Evolutionary conservation across 129 eudicot genomes (phyloP).

Genomic region (Gnaphalium uliginosum): DNA sequence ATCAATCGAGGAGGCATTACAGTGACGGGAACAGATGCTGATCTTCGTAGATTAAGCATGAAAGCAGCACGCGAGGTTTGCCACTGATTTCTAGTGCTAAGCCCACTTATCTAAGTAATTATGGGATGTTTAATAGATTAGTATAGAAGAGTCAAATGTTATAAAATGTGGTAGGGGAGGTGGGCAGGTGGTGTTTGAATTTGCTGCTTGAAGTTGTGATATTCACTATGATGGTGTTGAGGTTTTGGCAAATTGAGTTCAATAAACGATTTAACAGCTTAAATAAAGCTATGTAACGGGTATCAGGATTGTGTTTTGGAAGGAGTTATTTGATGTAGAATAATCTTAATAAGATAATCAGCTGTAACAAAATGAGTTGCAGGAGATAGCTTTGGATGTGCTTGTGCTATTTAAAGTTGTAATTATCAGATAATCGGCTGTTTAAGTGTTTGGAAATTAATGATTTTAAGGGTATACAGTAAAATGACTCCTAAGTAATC

Average conservation of each 20-base stretch:
- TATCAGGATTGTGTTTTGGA: background rate
- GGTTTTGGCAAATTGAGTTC: background rate
- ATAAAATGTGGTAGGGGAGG: background rate
- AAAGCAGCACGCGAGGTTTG: conserved; percentile 94
- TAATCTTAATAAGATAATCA: background rate
- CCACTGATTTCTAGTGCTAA: conserved; percentile 4
- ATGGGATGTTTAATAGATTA: background rate
- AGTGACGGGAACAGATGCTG: conserved; percentile 98
- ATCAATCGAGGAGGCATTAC: conserved; percentile 71
- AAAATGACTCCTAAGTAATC: background rate
- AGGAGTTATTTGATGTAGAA: background rate
- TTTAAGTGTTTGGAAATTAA: background rate
- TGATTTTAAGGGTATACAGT: background rate
- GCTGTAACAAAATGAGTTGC: background rate
- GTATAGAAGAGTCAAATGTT: background rate
- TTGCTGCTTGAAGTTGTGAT: background rate
- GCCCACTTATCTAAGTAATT: background rate
- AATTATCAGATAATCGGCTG: background rate
- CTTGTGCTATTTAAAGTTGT: conserved; percentile 9
- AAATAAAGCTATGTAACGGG: background rate
- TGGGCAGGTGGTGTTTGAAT: background rate
- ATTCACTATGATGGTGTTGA: background rate
- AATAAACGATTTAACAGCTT: background rate
- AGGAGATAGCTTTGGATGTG: conserved; percentile 10
- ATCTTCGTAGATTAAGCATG: conserved; percentile 96